Base-by-base conservation (phyloP, 805 yeast genomes). In the Pichia membranifaciens region DNA sequence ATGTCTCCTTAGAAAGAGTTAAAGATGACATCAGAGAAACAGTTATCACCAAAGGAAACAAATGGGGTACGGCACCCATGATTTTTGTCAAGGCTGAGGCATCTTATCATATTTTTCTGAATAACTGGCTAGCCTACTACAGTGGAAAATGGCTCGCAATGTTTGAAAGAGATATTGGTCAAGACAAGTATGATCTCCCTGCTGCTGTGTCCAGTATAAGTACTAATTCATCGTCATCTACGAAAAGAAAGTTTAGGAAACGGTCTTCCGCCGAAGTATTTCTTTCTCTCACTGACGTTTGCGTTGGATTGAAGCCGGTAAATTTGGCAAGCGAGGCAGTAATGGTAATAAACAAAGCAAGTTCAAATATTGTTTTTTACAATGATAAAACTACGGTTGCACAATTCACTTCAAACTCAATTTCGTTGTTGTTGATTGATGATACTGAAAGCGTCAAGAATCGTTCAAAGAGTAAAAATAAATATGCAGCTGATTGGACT, bases 221-320 rank as follows among this genome's bases (percentile, higher is more conserved):
- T 40, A 5, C 7, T 3, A 16, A 13, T 16, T 22, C 8, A 17
- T 8, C 43, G n/a, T 6, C 43, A 9, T 12, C 18, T 25, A 6
- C 29, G 18, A 28, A 25, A 21, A 10, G 15, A 29, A 36, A 16
- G 20, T 56, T 68, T 35, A 21, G 17, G 37, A 45, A 35, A 38
- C 41, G 28, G 9, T 12, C 34, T 21, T 21, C 8, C 2, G 13
- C 18, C 7, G 57, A 56, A n/a, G n/a, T 59, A 2, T 59, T 54
- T 29, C 48, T 73, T 25, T 57, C 65, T 1, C 58, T 79, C 21
- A 58, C 73, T 12, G 84, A 84, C 49, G 75, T 83, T 49, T 69
- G 78, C 0, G 50, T 87, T 31, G 85, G 85, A 0, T 58, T 87
- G 22, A 74, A 70, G 23, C 95, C 96, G 0, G 77, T 78, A 8